These are phyloP conservation scores for Parietaria judaica DNA, from an alignment of 306 rosid species.

Conservation along the genomic window DNA sequence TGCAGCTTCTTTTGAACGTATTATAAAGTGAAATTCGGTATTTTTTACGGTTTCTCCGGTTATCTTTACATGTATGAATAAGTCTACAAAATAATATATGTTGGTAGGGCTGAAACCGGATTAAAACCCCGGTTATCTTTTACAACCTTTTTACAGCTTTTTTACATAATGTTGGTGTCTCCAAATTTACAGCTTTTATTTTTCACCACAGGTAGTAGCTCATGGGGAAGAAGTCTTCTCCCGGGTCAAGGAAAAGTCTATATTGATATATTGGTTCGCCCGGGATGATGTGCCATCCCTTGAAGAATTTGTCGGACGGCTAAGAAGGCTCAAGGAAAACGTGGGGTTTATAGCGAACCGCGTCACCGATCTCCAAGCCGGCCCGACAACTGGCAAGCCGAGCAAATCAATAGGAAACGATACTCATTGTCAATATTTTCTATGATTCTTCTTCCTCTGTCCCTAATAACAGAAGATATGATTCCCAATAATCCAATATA, in stretches of 20 bases:
- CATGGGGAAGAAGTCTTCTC: conserved; percentile 93
- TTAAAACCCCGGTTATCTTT: too few relatives aligned
- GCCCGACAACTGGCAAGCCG: conserved; percentile 94
- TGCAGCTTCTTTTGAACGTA: conserved; percentile 96
- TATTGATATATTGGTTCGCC: conserved; percentile 74
- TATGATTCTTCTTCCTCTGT: conserved; percentile 77
- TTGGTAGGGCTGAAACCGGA: too few relatives aligned
- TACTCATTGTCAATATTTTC: conserved; percentile 88
- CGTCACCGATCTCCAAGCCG: conserved; percentile 78
- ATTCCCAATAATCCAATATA: too few relatives aligned
- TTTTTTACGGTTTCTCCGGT: neutral
- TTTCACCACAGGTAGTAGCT: conserved; percentile 57
- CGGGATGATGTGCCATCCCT: conserved; percentile 57
- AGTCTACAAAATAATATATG: too few relatives aligned
- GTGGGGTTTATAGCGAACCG: conserved; percentile 92
- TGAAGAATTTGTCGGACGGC: conserved; percentile 76
- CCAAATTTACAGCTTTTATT: neutral
- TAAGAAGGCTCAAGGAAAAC: conserved; percentile 81
- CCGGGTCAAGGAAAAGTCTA: conserved; percentile 80
- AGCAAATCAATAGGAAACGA: conserved; percentile 82
- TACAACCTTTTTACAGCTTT: too few relatives aligned
- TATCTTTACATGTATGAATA: neutral
- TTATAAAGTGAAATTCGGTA: too few relatives aligned
- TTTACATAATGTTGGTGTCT: too few relatives aligned
- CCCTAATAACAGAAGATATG: conserved; percentile 81